These are phyloP conservation scores for Curvularia sp. DNA, from an alignment of 2,329 filamentous ascomycete species.

Conservation along the genomic window DNA sequence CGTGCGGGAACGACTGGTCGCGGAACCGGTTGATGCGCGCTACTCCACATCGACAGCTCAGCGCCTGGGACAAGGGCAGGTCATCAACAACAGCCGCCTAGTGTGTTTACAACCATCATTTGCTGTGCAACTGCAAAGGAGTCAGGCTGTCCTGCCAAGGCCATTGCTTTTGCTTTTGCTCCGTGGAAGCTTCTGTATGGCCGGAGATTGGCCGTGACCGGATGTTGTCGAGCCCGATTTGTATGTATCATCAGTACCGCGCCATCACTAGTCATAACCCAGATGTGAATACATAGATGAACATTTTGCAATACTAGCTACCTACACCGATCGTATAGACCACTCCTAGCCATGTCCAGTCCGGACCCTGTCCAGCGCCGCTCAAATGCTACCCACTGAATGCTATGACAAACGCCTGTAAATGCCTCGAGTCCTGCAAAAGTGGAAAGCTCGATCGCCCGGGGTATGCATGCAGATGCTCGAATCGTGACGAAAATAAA, in stretches of 20 bases:
- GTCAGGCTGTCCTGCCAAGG: background rate
- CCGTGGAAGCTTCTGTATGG: conserved; percentile 23
- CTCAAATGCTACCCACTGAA: conserved; percentile 26
- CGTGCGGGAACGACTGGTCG: conserved; percentile 31
- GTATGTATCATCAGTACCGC: background rate
- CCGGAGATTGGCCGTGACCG: background rate
- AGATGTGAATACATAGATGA: background rate
- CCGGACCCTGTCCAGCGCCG: conserved; percentile 20
- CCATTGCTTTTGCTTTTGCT: conserved; percentile 14
- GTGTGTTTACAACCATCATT: background rate
- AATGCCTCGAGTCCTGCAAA: conserved; percentile 24
- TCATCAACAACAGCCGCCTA: background rate
- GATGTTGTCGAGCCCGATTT: conserved; percentile 6
- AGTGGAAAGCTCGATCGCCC: conserved; percentile 14
- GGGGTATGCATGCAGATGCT: conserved; percentile 34
- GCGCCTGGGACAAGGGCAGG: conserved; percentile 1
- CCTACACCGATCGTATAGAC: conserved; percentile 12
- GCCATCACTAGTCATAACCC: background rate
- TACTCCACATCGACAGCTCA: conserved; percentile 22
- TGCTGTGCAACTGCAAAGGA: background rate
- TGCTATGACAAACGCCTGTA: conserved; percentile 29
- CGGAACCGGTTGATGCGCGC: conserved; percentile 22
- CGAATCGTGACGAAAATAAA: conserved; percentile 15
- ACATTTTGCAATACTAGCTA: conserved; percentile 19
- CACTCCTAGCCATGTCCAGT: conserved; percentile 2